Conservation (phyloP, 345 rosid species). For the Kernera saxatilis region DNA sequence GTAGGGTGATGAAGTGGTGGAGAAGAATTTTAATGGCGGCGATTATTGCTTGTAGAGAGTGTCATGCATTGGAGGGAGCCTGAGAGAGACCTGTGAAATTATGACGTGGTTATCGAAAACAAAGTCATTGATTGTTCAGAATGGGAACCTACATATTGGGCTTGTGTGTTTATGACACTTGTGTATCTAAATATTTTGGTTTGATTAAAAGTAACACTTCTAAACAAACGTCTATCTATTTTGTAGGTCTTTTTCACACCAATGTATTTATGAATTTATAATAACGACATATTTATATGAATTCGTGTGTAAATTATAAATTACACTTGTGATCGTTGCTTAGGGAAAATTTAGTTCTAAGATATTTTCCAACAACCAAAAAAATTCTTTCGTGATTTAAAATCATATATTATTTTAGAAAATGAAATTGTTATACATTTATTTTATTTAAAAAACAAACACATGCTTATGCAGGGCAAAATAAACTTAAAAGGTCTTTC, state of each 20-base stretch:
- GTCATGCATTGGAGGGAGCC: conserved; percentile 69
- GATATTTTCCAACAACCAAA: background rate
- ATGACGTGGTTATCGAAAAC: background rate
- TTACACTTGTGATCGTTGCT: background rate
- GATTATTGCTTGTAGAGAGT: conserved; percentile 55
- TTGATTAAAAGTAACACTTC: background rate
- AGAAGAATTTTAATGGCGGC: conserved; percentile 49
- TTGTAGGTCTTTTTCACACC: background rate
- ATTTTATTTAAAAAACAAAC: background rate
- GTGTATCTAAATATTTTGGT: background rate
- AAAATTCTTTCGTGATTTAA: background rate
- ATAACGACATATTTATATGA: background rate
- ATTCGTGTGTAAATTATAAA: background rate
- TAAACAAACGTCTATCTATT: background rate
- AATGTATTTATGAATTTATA: background rate
- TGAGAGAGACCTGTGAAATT: conserved; percentile 2
- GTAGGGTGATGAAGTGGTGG: conserved; percentile 35
- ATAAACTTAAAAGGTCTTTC: background rate
- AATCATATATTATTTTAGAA: background rate
- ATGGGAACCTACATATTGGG: background rate
- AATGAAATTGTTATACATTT: background rate
- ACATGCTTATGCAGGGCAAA: background rate
- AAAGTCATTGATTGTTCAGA: background rate
- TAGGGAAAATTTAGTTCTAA: background rate
- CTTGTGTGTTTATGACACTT: background rate